phyloP scores from a whole-genome alignment of 2,329 filamentous ascomycete genomes.

The Cladorrhinum sp. region DNA sequence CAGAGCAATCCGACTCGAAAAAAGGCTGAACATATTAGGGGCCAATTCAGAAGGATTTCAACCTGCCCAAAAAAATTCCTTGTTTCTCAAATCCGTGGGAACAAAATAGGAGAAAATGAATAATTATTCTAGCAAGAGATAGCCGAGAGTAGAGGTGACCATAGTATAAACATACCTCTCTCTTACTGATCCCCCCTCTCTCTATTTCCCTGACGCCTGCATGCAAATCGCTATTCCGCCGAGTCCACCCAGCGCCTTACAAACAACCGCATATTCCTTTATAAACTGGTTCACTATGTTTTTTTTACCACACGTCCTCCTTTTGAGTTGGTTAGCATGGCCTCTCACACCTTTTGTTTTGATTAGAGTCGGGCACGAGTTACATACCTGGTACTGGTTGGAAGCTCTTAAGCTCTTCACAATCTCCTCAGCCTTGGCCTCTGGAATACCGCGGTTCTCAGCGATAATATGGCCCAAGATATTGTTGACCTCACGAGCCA shows the following conservation, averaged over 20 bases:
- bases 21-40: too few species aligned
- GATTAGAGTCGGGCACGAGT: background rate
- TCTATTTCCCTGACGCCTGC: constrained; percentile 16
- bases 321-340: constrained; percentile 38
- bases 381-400: constrained; percentile 88
- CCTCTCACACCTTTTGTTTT: background rate
- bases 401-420: constrained; percentile 94
- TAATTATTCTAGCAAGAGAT: constrained; percentile 6
- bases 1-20: background rate
- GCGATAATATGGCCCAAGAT: constrained; percentile 85
- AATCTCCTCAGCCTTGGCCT: constrained; percentile 89
- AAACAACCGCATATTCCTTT: background rate
- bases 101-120: background rate
- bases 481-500: constrained; percentile 90
- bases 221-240: constrained; percentile 13
- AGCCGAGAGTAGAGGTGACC: background rate
- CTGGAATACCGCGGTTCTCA: constrained; percentile 75
- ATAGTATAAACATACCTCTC: background rate
- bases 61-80: background rate
- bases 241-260: constrained; percentile 11
- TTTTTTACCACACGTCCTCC: constrained; percentile 71
- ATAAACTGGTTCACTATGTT: background rate
- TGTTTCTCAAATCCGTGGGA: background rate
- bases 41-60: too few species aligned
- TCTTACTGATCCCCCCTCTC: background rate